Percentiles rank a stretch among this genome's conserved stretches.
Evolutionary conservation across 495 filamentous ascomycete genomes (phyloP).

Genomic region (Astrothelium subdiscretum): DNA sequence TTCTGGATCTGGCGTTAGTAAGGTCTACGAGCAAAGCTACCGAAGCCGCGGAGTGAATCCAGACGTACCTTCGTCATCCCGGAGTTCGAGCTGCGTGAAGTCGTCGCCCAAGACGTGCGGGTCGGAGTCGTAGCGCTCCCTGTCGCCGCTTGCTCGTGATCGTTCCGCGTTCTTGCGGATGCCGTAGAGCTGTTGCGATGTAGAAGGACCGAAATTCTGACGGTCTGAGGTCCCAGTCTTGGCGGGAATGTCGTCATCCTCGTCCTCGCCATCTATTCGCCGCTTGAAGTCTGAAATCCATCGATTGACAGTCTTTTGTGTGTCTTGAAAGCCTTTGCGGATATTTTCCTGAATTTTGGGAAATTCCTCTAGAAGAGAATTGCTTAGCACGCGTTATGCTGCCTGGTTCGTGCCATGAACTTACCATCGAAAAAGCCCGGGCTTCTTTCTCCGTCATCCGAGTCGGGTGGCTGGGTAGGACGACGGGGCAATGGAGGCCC

Average conservation of each 20-base stretch:
- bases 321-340: constrained; percentile 88
- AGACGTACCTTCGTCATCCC: constrained; percentile 57
- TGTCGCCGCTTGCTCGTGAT: constrained; percentile 60
- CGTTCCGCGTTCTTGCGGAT: constrained; percentile 46
- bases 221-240: constrained; percentile 25
- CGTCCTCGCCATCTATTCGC: constrained; percentile 75
- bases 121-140: constrained; percentile 90
- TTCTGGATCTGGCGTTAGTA: background rate
- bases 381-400: constrained; percentile 1
- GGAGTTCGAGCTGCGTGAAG: constrained; percentile 78
- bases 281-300: constrained; percentile 90
- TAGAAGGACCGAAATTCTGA: constrained; percentile 29
- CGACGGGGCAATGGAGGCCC: constrained; percentile 24
- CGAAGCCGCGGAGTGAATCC: too few relatives aligned
- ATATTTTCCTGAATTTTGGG: constrained; percentile 89
- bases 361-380: constrained; percentile 57
- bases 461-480: constrained; percentile 30
- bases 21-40: too few relatives aligned
- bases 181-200: constrained; percentile 35
- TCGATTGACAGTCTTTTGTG: constrained; percentile 80
- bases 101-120: constrained; percentile 82
- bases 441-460: constrained; percentile 38
- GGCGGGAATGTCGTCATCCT: constrained; percentile 34
- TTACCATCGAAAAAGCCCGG: constrained; percentile 83
- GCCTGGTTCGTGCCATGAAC: constrained; percentile 3